A percentile compares a stretch with the other conserved stretches of the same genome.
Evolutionary conservation across 495 filamentous ascomycete genomes (phyloP).

Genomic region (Xylaria grammica): DNA sequence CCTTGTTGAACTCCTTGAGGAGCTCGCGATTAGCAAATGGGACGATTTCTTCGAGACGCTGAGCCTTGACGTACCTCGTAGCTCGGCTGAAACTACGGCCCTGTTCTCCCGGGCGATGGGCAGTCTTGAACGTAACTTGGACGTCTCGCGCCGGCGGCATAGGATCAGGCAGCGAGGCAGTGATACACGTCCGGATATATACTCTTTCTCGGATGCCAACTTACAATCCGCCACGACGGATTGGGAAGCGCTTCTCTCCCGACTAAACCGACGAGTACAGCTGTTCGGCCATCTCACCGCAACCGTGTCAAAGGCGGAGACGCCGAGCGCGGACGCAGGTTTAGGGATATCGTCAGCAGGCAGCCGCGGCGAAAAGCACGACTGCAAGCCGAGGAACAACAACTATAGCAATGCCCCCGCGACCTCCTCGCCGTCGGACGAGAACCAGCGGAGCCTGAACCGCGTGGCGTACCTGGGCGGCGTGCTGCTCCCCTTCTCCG

Average conservation of each 20-base stretch:
- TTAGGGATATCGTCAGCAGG: not conserved
- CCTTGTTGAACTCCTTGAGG: slow-evolving; percentile 28
- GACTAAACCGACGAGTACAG: slow-evolving; percentile 30
- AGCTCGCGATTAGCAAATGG: slow-evolving; percentile 41
- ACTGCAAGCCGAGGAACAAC: slow-evolving; percentile 9
- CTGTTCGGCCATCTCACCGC: slow-evolving; percentile 27
- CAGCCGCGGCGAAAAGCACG: not conserved
- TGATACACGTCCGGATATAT: not conserved
- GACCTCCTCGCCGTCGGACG: slow-evolving; percentile 22
- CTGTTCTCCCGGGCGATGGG: slow-evolving; percentile 37
- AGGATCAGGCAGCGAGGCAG: not conserved
- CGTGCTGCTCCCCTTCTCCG: slow-evolving; percentile 45
- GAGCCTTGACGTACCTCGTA: slow-evolving; percentile 9
- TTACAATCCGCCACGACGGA: slow-evolving; percentile 5
- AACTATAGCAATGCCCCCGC: slow-evolving; percentile 8
- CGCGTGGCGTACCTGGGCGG: slow-evolving; percentile 51
- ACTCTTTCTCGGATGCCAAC: not conserved
- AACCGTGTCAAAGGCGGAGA: not conserved
- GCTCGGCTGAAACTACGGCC: slow-evolving; percentile 8
- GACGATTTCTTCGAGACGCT: slow-evolving; percentile 41
- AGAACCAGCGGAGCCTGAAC: slow-evolving; percentile 45
- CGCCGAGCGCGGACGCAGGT: not conserved
- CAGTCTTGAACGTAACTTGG: slow-evolving; percentile 43
- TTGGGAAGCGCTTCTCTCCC: slow-evolving; percentile 39
- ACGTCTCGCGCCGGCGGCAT: slow-evolving; percentile 11